Conservation (phyloP, 2,329 filamentous ascomycete genomes). For the Sporothrix variecibatus region DNA sequence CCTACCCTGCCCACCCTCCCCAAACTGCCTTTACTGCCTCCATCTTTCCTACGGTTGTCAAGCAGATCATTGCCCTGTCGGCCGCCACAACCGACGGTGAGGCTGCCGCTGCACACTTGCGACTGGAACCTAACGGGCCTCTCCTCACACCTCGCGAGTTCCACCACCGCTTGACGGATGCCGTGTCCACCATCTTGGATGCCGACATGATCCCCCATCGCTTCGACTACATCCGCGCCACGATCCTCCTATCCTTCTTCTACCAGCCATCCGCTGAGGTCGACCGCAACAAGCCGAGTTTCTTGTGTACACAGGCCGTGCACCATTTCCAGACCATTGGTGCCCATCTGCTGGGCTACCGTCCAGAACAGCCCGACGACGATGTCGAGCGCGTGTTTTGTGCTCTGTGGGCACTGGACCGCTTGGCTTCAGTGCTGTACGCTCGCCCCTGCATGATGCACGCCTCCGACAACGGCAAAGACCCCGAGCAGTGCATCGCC, state of each 20-base stretch:
- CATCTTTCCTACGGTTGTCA: slow-evolving; percentile 48
- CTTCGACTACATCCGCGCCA: slow-evolving; percentile 56
- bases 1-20: not conserved
- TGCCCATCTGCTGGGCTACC: slow-evolving; percentile 51
- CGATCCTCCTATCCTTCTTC: slow-evolving; percentile 59
- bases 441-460: slow-evolving; percentile 62
- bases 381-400: slow-evolving; percentile 56
- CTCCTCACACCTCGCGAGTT: slow-evolving; percentile 51
- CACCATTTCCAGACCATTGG: slow-evolving; percentile 61
- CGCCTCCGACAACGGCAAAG: slow-evolving; percentile 59
- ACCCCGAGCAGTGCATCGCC: slow-evolving; percentile 53
- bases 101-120: slow-evolving; percentile 46
- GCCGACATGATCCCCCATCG: slow-evolving; percentile 56
- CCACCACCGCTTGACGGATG: slow-evolving; percentile 50
- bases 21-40: slow-evolving; percentile 33
- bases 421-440: slow-evolving; percentile 61
- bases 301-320: slow-evolving; percentile 55
- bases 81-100: slow-evolving; percentile 51
- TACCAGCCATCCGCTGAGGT: slow-evolving; percentile 56
- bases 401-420: slow-evolving; percentile 62
- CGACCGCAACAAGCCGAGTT: slow-evolving; percentile 57
- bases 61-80: slow-evolving; percentile 58
- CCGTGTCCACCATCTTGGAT: slow-evolving; percentile 53
- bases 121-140: slow-evolving; percentile 44
- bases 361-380: slow-evolving; percentile 40